Base-by-base conservation (phyloP, 495 filamentous ascomycete genomes). In the Hapsidospora chrysogenum region DNA sequence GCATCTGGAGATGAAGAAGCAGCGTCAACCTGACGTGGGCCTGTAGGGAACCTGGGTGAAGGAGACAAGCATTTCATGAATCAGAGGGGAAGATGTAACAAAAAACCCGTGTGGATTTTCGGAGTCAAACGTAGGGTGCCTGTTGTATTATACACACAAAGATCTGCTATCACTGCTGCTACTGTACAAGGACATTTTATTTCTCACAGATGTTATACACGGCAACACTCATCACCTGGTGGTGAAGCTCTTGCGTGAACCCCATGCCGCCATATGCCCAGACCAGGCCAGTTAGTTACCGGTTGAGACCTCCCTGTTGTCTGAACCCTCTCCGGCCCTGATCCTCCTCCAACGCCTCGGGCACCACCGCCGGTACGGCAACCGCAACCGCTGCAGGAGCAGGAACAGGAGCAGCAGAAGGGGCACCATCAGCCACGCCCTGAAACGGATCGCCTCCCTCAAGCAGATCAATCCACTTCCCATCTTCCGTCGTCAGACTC, bases 401-500 rank as follows among this genome's bases (percentile, higher is more conserved):
- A 6, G 23, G 6, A 11, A 11, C 23, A 11, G 23, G 23, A 26
- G 11, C 23, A 11, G 11, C 23, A 26, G 11, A 26, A 11, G 6
- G 8, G 14, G 23, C 37, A 13, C 18, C 37, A 10, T 29, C 15
- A 10, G 41, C 41, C 11, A 38, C 44, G 7, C 41, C 48, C 8
- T 51, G 56, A 41, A 81, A 80, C 13, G 75, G 73, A 52, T 80
- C 75, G 15, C 57, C 64, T 3, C 55, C 68, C 35, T 80, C 74
- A 23, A 86, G 55, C 47, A 86, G 44, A 40, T 83, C 72, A 41
- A 85, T 60, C 38, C 64, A 66, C 15, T 45, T 56, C 34, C 76
- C 79, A 47, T 83, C 76, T 35, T 70, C 60, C 13, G 56, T 76
- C 60, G 76, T 66, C 38, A 85, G 52, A 45, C 70, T 82, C 81